Base-by-base conservation (phyloP, 2,329 filamentous ascomycete genomes). In the Aspergillus aculeatinus region DNA sequence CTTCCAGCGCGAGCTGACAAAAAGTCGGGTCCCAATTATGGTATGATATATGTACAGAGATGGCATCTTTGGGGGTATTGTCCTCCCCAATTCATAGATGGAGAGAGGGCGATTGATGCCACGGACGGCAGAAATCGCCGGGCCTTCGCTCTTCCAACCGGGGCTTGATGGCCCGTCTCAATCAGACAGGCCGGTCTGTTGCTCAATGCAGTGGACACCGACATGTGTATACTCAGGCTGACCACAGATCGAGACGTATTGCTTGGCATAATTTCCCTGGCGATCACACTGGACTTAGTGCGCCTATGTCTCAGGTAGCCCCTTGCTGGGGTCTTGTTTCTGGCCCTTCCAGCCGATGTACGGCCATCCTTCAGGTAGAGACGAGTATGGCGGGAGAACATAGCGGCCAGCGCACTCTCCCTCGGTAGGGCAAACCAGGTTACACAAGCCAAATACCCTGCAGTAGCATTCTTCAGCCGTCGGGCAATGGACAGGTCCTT, bases 401-500 rank as follows among this genome's bases (percentile, higher is more conserved):
- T 89, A 90, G 59, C 85, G 82, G 2, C 80, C 80, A 4, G 81
- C 74, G 67, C 87, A 89, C 5, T 64, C 61, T 27, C 77, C 78
- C 23, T 79, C 75, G 19, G 76, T 69, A 2, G 65, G 66, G 56
- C 77, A 79, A 14, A 62, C 65, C 16, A 84, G 64, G 57, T 80
- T 65, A 71, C 88, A 90, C 27, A 87, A 66, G 0, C 87, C 87
- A 66, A 87, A 90, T 16, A 85, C 80, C 47, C 87, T 84, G 74
- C 88, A 90, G 71, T 89, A 89, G 70, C 87, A 90, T 9, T 84
- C 82, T 50, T 79, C 74, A 1, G 85, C 85, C 19, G 78, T 76
- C 0, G 88, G 88, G 64, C 87, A 90, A 65, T 87, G 81, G 1
- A 88, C 80, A 6, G 81, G 70, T 25, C 81, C 73, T 63, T 84